Conservation (phyloP, 352 stramenopile species). For the Globisporangium emineosum region DNA sequence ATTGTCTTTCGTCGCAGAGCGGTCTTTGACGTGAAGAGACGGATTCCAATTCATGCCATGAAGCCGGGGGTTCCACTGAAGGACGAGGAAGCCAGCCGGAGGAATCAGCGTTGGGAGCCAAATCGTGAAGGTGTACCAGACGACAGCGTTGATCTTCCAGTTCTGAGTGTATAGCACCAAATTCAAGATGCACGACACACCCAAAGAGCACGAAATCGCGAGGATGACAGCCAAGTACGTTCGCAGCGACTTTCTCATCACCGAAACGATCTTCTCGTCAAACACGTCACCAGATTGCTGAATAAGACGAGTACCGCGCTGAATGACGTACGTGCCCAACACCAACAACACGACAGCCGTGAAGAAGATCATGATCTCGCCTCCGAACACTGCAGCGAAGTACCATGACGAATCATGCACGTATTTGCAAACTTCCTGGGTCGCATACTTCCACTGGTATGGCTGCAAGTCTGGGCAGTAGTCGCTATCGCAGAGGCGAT, state of each 20-base stretch:
- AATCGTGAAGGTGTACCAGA: constrained; percentile 81
- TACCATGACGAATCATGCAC: constrained; percentile 65
- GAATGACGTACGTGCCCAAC: constrained; percentile 65
- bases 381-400: constrained; percentile 46
- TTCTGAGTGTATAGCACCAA: constrained; percentile 61
- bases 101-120: constrained; percentile 77
- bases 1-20: constrained; percentile 39
- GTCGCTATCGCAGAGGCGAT: constrained; percentile 63
- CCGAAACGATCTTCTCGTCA: constrained; percentile 63
- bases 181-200: constrained; percentile 58
- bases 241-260: constrained; percentile 79
- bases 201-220: constrained; percentile 63
- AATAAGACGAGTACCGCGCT: constrained; percentile 63
- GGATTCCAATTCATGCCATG: constrained; percentile 72
- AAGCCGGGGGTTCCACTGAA: constrained; percentile 84
- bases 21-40: constrained; percentile 49
- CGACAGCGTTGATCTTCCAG: constrained; percentile 61
- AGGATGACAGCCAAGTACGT: constrained; percentile 78
- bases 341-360: constrained; percentile 59
- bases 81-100: constrained; percentile 67
- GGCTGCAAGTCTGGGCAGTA: constrained; percentile 82
- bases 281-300: constrained; percentile 73
- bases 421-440: constrained; percentile 60
- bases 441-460: constrained; percentile 74
- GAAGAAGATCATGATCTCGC: constrained; percentile 59